Base-by-base conservation (phyloP, 495 filamentous ascomycete species). In the Hypoxylon intermedium region DNA sequence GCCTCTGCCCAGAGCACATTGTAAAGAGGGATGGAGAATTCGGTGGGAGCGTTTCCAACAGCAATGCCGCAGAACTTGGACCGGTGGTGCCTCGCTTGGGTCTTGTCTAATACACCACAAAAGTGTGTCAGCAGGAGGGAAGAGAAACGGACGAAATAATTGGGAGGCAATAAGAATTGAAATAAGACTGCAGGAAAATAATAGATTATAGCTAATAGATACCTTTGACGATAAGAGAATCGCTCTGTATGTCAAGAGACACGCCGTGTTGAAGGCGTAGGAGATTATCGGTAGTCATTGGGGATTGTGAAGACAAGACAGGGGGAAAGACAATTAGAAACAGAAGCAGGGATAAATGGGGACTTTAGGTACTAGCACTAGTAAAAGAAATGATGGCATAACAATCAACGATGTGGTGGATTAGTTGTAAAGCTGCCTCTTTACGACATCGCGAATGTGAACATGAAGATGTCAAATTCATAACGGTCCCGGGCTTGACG, bases 1-100 rank as follows among this genome's bases (percentile, higher is more conserved):
- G 78, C 49, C 58, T 91, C 85, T 16, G 88, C 91, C 84, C 90
- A 95, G 26, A 98, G 86, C 34, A 98, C 74, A 69, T 96, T 89
- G 74, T 89, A 92, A 50, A 92, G 86, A 0, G 89, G 86, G 11
- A 97, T 89, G 36, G 61, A 57, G 16, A 61, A 43, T 50, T 62
- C 59, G 42, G 41, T 7, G 28, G 66, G 21, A 1, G 24, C 21
- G 16, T 31, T 34, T 5, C 52, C 41, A 75, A 78, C 37, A 38
- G 60, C 15, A 43, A 69, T 13, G 30, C 67, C 69, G 46, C 67
- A 69, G 21, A 64, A 19, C 40, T 53, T 63, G 16, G 30, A 44
- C 20, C 60, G 67, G 24, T 53, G 55, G 7, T 19, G 54, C 23
- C 26, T 59, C n/a, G 63, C 52, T 20, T 28, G 52, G 15, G 34